Evolutionary conservation across 352 stramenopile species (phyloP).

Genomic region (Pythium sp.): DNA sequence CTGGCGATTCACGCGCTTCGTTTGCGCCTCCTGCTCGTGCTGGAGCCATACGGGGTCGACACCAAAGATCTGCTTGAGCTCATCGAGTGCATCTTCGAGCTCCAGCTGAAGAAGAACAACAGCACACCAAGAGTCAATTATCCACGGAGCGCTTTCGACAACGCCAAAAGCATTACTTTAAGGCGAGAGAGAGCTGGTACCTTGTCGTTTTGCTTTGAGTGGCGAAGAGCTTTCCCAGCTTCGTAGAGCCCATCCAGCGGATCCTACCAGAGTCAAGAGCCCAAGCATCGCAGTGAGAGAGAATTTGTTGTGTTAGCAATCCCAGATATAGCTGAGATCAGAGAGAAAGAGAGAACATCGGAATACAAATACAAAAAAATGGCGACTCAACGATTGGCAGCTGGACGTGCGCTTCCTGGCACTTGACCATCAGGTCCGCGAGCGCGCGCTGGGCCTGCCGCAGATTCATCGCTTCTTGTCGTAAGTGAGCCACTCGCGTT

Average conservation of each 20-base stretch:
- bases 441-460: conserved; percentile 61
- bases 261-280: conserved; percentile 24
- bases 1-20: conserved; percentile 35
- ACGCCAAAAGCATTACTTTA: neutral
- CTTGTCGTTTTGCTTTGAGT: conserved; percentile 42
- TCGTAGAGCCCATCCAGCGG: conserved; percentile 32
- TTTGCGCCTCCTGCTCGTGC: conserved; percentile 33
- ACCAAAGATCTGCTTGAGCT: conserved; percentile 53
- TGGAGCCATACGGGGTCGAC: conserved; percentile 57
- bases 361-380: neutral
- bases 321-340: too few relatives aligned
- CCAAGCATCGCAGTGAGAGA: neutral
- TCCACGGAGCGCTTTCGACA: neutral
- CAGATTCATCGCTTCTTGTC: conserved; percentile 43
- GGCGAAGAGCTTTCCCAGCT: conserved; percentile 36
- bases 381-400: conserved; percentile 37
- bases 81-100: conserved; percentile 48
- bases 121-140: neutral
- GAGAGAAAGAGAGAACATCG: too few relatives aligned
- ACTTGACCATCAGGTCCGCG: conserved; percentile 55
- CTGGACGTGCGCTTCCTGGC: conserved; percentile 53
- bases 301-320: too few relatives aligned
- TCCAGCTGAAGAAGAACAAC: conserved; percentile 19
- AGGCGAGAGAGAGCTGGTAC: conserved; percentile 11
- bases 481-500: neutral